phyloP scores from a whole-genome alignment of 2,329 filamentous ascomycete genomes.

The Cytospora leucostoma region DNA sequence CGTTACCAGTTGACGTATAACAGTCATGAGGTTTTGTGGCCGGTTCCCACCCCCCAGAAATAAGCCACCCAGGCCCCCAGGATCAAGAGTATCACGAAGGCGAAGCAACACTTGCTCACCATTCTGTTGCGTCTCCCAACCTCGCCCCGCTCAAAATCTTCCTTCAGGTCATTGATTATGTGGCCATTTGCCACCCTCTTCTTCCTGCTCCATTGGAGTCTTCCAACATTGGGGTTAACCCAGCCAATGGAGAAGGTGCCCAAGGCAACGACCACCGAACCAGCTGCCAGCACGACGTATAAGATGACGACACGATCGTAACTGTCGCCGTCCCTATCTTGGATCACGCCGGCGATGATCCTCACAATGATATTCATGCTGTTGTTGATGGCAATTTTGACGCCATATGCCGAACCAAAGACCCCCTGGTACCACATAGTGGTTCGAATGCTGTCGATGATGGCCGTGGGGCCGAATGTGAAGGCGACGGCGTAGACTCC shows the following conservation, averaged over 20 bases:
- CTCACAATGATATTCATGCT: conserved; percentile 63
- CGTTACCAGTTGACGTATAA: no score
- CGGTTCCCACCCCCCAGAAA: conserved; percentile 61
- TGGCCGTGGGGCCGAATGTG: conserved; percentile 57
- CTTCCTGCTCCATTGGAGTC: conserved; percentile 61
- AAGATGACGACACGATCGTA: conserved; percentile 58
- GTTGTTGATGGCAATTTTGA: conserved; percentile 65
- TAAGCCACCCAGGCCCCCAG: conserved; percentile 57
- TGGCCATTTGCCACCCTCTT: conserved; percentile 49
- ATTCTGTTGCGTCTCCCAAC: conserved; percentile 41
- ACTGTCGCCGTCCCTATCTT: conserved; percentile 57
- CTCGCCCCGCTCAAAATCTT: conserved; percentile 41
- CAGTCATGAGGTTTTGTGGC: conserved; percentile 40
- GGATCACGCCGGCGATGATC: conserved; percentile 58
- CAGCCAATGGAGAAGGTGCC: conserved; percentile 43
- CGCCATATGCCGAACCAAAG: conserved; percentile 60
- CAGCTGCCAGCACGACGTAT: conserved; percentile 55
- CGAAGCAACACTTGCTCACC: conserved; percentile 48
- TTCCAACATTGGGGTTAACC: conserved; percentile 43
- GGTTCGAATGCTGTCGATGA: conserved; percentile 63
- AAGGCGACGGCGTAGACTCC: conserved; percentile 60
- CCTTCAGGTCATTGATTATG: conserved; percentile 45
- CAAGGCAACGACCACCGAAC: conserved; percentile 48
- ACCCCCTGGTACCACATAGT: conserved; percentile 61
- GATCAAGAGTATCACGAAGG: conserved; percentile 46